Evolutionary conservation across 208 protist genomes (phyloP).

Genomic region (Crithidia acanthocephali): DNA sequence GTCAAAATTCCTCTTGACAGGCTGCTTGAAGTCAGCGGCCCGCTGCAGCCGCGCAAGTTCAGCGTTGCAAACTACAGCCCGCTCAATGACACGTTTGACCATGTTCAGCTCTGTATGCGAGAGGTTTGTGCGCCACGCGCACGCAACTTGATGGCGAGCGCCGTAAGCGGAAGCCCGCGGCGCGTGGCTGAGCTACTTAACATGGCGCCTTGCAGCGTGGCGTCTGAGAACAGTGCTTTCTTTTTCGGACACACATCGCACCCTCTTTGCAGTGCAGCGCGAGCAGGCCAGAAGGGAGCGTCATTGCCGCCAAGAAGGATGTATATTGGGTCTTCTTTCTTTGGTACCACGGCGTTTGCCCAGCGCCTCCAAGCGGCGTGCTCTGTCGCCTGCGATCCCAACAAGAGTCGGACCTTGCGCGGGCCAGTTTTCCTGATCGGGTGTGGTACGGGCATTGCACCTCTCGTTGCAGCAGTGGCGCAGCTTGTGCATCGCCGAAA

Average conservation of each 20-base stretch:
- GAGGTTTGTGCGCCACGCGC: slow-evolving; percentile 32
- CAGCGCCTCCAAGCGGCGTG: slow-evolving; percentile 37
- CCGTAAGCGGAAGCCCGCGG: slow-evolving; percentile 12
- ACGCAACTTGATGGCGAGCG: slow-evolving; percentile 1
- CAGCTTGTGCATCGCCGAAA: slow-evolving; percentile 42
- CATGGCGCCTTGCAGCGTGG: slow-evolving; percentile 5
- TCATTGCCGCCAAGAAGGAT: slow-evolving; percentile 16
- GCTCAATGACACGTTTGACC: not conserved
- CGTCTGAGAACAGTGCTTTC: slow-evolving; percentile 2
- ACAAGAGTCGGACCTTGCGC: slow-evolving; percentile 2
- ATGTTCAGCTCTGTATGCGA: slow-evolving; percentile 45
- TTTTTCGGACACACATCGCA: slow-evolving; percentile 50
- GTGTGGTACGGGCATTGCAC: slow-evolving; percentile 82
- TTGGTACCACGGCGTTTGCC: slow-evolving; percentile 66
- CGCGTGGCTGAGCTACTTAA: slow-evolving; percentile 38
- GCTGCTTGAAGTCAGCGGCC: slow-evolving; percentile 76
- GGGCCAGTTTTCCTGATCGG: slow-evolving; percentile 61
- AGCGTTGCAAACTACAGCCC: slow-evolving; percentile 52
- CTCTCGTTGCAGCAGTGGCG: slow-evolving; percentile 72
- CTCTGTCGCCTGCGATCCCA: slow-evolving; percentile 9
- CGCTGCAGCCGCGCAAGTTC: slow-evolving; percentile 75
- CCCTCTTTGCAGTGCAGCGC: slow-evolving; percentile 29
- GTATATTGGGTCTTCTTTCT: slow-evolving; percentile 63
- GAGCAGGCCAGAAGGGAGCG: not conserved
- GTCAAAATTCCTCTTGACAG: slow-evolving; percentile 75